Percentiles rank a stretch among this genome's conserved stretches.
These are phyloP conservation scores for Brassica carinata DNA, from an alignment of 345 rosid species.

Conservation along the genomic window DNA sequence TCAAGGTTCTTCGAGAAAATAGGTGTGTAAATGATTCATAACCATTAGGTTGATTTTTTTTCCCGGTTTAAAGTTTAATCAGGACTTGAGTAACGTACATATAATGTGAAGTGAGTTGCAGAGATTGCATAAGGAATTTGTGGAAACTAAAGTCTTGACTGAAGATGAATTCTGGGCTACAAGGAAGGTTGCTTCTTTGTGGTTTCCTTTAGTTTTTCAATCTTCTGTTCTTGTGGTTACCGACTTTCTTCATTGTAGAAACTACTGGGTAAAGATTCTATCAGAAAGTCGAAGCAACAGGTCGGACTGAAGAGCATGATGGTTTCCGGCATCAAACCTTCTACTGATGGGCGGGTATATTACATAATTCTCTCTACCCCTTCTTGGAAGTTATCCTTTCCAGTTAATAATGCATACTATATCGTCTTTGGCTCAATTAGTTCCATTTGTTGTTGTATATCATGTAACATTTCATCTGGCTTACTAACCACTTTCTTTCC, in stretches of 20 bases:
- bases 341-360: constrained; percentile 86
- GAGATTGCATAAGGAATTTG: constrained; percentile 39
- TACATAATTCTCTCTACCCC: constrained; percentile 19
- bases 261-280: constrained; percentile 64
- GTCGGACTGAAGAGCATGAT: constrained; percentile 86
- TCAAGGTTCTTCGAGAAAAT: constrained; percentile 70
- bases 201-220: constrained; percentile 14
- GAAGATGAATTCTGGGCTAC: constrained; percentile 93
- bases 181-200: constrained; percentile 59
- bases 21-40: constrained; percentile 42
- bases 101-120: constrained; percentile 36
- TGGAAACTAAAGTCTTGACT: constrained; percentile 33
- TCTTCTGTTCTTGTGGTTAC: constrained; percentile 23
- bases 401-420: neutral
- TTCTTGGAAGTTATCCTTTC: neutral
- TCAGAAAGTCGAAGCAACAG: constrained; percentile 69
- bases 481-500: constrained; percentile 5
- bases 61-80: neutral
- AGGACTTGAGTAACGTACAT: constrained; percentile 12
- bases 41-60: neutral
- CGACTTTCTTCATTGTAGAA: constrained; percentile 52
- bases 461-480: neutral
- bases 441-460: neutral
- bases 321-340: constrained; percentile 79
- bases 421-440: constrained; percentile 17